Evolutionary conservation across 2,329 filamentous ascomycete species (phyloP).

Genomic region (Trichoderma semiorbis): DNA sequence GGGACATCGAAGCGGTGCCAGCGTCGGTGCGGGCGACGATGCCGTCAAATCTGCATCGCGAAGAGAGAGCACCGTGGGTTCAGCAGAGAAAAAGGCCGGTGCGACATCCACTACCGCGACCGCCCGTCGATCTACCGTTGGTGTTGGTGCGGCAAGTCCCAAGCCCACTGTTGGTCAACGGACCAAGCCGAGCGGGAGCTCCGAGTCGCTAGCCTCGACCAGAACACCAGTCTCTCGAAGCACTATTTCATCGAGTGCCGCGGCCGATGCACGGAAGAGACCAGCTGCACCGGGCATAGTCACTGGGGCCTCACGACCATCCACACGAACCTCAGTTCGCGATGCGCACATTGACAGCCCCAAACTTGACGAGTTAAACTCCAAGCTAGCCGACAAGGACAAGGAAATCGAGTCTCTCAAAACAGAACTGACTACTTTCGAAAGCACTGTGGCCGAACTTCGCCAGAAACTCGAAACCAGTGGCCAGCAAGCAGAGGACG

Average conservation of each 20-base stretch:
- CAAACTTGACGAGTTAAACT: slow-evolving; percentile 60
- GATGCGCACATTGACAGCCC: slow-evolving; percentile 40
- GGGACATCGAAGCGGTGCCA: slow-evolving; percentile 46
- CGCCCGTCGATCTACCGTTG: slow-evolving; percentile 33
- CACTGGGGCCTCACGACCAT: slow-evolving; percentile 29
- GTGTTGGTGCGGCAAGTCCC: slow-evolving; percentile 31
- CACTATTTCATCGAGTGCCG: slow-evolving; percentile 14
- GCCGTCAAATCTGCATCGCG: slow-evolving; percentile 39
- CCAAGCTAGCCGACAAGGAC: slow-evolving; percentile 57
- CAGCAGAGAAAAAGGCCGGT: slow-evolving; percentile 37
- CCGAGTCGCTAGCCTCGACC: slow-evolving; percentile 26
- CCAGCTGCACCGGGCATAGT: slow-evolving; percentile 49
- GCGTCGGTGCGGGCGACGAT: slow-evolving; percentile 49
- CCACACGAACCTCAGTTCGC: slow-evolving; percentile 37
- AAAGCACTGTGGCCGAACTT: slow-evolving; percentile 54
- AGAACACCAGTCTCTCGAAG: slow-evolving; percentile 27
- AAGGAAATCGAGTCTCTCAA: slow-evolving; percentile 55
- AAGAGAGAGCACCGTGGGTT: slow-evolving; percentile 43
- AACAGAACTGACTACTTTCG: slow-evolving; percentile 52
- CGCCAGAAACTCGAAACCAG: slow-evolving; percentile 46
- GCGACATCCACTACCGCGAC: slow-evolving; percentile 31
- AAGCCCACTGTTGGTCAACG: slow-evolving; percentile 23
- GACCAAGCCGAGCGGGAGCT: not conserved
- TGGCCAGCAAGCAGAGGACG: slow-evolving; percentile 37
- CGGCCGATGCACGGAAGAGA: slow-evolving; percentile 51